Evolutionary conservation across 1,139 yeast genomes (phyloP), one percentile per base, ranked within the genome.

Genomic region (Candida labiduridarum): DNA sequence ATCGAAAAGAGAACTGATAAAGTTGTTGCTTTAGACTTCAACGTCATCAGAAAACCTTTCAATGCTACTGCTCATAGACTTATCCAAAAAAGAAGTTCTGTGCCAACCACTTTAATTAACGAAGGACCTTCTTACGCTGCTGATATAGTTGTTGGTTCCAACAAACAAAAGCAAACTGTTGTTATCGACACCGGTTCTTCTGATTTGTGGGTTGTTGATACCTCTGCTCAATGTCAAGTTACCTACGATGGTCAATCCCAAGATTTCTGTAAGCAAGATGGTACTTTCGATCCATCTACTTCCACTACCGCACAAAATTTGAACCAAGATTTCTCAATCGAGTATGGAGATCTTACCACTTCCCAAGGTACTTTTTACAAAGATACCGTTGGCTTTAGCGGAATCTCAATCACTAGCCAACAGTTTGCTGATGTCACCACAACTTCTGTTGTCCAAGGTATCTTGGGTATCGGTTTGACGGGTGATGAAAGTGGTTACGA

Each of bases 311-410:
- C 45, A 8, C 36, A 51, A 42, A 53, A 42, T 29, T 49, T 49
- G 12, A 50, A 48, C 30, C 36, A 44, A 25, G 8, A 11, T 11
- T 56, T 56, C 44, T 8, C 25, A 6, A 54, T 56, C 41, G 41
- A 44, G 27, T 56, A 56, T 31, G 57, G 46, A 18, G 59, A 56
- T 47, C 44, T 49, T 1, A 42, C 55, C 27, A 41, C 49, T 41
- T 68, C 87, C 46, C 78, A 80, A 64, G 76, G 82, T 50, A 66
- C 74, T 50, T 85, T 89, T 89, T 75, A 83, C 46, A 65, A 72
- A 53, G 81, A 89, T 55, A 46, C 47, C 56, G 27, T 59, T 30
- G 42, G 33, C 15, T 41, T 60, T 2, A 53, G 58, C 19, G 59
- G 55, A 40, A 45, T 50, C 33, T 42, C 45, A 2, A 48, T 54